A percentile compares a stretch with the other conserved stretches of the same genome.
These are phyloP conservation scores for Oryza glaberrima DNA, from an alignment of 176 grass and related monocot genomes.

Conservation along the genomic window DNA sequence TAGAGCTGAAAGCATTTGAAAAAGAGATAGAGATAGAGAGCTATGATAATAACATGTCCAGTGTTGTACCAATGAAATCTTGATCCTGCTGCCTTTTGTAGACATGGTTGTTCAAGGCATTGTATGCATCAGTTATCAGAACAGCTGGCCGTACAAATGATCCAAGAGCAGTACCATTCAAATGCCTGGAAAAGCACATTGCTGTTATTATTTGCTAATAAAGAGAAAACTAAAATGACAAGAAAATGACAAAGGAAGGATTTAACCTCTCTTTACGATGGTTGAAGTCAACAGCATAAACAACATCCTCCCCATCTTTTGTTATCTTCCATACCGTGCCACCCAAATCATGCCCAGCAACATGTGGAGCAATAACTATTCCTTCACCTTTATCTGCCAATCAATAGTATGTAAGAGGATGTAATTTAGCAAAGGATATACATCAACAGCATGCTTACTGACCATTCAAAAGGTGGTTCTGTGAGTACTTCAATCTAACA, in stretches of 20 bases:
- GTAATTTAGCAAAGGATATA: constrained; percentile 12
- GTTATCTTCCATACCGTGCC: constrained; percentile 98
- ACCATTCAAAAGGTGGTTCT: constrained; percentile 87
- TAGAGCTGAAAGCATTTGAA: background rate
- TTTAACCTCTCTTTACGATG: constrained; percentile 83
- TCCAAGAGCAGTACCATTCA: constrained; percentile 88
- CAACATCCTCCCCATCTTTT: constrained; percentile 90
- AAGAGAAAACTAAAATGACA: constrained; percentile 4
- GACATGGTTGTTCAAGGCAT: constrained; percentile 91
- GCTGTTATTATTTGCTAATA: constrained; percentile 18
- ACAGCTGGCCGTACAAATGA: constrained; percentile 93
- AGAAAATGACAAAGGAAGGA: constrained; percentile 23
- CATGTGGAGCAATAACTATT: constrained; percentile 94
- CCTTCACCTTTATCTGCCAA: constrained; percentile 90
- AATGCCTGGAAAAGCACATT: constrained; percentile 67
- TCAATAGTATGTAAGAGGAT: constrained; percentile 21
- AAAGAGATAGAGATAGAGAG: constrained; percentile 1
- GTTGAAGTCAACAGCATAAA: constrained; percentile 96
- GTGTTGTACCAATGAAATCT: constrained; percentile 77
- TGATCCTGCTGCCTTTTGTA: constrained; percentile 89
- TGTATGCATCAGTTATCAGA: constrained; percentile 97
- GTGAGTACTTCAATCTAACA: constrained; percentile 86
- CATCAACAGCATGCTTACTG: constrained; percentile 43
- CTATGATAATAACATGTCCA: constrained; percentile 9
- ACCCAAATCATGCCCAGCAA: constrained; percentile 92